Evolutionary conservation across 2,329 filamentous ascomycete genomes (phyloP).

Genomic region (Polytolypa hystricis): DNA sequence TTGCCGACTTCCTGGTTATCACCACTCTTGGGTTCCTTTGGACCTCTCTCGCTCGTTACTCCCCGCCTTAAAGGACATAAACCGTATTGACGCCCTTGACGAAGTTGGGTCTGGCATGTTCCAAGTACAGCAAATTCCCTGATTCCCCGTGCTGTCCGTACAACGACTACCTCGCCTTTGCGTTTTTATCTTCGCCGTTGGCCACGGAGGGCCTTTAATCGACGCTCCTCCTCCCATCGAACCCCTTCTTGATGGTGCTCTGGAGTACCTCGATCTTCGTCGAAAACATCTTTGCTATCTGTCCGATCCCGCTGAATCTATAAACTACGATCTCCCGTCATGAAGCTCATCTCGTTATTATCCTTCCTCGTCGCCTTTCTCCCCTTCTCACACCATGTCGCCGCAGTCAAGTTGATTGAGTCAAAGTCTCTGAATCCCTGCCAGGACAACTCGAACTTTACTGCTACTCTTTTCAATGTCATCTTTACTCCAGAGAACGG

Average conservation of each 20-base stretch:
- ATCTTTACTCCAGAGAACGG: constrained; percentile 54
- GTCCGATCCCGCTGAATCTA: background rate
- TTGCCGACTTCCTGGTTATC: background rate
- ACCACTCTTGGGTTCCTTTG: background rate
- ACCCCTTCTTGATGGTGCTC: constrained; percentile 26
- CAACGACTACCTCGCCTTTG: background rate
- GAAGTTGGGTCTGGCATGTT: background rate
- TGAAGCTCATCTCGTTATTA: constrained; percentile 22
- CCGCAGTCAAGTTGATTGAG: constrained; percentile 58
- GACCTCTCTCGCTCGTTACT: background rate
- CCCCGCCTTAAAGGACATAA: no score
- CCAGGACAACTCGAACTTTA: constrained; percentile 73
- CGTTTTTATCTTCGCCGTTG: no score
- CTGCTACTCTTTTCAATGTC: constrained; percentile 80
- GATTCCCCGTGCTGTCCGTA: background rate
- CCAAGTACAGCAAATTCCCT: background rate
- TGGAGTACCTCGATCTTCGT: constrained; percentile 19
- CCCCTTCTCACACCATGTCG: constrained; percentile 36
- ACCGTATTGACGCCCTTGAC: no score
- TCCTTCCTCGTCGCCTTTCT: constrained; percentile 30
- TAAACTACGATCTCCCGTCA: constrained; percentile 17
- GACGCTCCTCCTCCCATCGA: no score
- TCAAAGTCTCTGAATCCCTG: constrained; percentile 79
- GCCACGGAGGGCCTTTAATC: constrained; percentile 17
- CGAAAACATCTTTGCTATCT: constrained; percentile 2